phyloP scores from a whole-genome alignment of 768 basidiomycete species.

The Hygrophoropsis aurantiaca region DNA sequence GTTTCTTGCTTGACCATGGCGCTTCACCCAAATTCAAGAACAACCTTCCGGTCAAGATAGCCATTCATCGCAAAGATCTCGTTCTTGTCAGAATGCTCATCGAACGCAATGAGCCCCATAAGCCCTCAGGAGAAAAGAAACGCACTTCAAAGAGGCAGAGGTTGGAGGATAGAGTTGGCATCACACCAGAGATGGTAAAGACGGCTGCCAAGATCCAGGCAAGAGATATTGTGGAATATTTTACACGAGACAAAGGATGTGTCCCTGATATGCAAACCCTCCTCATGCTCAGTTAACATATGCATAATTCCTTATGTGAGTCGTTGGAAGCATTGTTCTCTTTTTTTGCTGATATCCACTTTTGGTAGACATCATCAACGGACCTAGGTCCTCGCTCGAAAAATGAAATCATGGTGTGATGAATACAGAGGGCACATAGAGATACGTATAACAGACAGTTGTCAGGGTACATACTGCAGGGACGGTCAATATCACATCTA shows the following conservation, averaged over 20 bases:
- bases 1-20: conserved; percentile 66
- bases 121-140: conserved; percentile 15
- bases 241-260: conserved; percentile 68
- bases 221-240: conserved; percentile 68
- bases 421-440: too few relatives aligned
- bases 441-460: too few relatives aligned
- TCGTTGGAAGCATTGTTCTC: too few relatives aligned
- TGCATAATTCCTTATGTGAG: too few relatives aligned
- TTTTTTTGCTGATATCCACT: too few relatives aligned
- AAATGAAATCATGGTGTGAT: too few relatives aligned
- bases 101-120: conserved; percentile 43
- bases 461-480: conserved; percentile 12
- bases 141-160: conserved; percentile 46
- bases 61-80: conserved; percentile 71
- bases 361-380: too few relatives aligned
- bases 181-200: conserved; percentile 60
- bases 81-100: conserved; percentile 73
- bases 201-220: conserved; percentile 65
- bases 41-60: conserved; percentile 69
- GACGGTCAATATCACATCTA: conserved; percentile 24
- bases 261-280: conserved; percentile 73
- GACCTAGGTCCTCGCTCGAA: too few relatives aligned
- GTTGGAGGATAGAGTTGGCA: conserved; percentile 58
- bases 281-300: conserved; percentile 34
- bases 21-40: conserved; percentile 68